Conservation (phyloP, 2,329 filamentous ascomycete species). For the Fusarium subtropicale region DNA sequence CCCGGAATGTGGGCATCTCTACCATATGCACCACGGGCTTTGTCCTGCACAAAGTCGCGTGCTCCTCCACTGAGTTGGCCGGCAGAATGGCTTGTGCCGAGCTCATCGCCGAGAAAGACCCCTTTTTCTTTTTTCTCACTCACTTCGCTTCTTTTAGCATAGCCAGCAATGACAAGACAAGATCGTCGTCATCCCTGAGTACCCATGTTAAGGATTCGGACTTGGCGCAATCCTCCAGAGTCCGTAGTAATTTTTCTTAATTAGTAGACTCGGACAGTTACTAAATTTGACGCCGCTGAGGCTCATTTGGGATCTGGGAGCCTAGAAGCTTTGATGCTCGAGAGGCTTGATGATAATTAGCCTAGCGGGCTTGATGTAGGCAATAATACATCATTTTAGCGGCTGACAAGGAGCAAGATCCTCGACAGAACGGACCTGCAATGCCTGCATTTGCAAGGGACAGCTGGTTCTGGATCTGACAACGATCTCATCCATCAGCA, state of each 20-base stretch:
- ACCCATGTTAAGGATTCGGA: slow-evolving; percentile 16
- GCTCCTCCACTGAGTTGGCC: slow-evolving; percentile 28
- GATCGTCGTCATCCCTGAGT: slow-evolving; percentile 37
- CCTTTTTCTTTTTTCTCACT: slow-evolving; percentile 40
- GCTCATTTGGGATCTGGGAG: slow-evolving; percentile 31
- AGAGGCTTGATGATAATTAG: slow-evolving; percentile 31
- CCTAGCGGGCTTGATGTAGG: slow-evolving; percentile 22
- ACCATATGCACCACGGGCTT: slow-evolving; percentile 34
- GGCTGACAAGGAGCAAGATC: slow-evolving; percentile 29
- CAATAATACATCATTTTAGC: slow-evolving; percentile 20
- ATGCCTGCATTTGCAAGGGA: slow-evolving; percentile 28
- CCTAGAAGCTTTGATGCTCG: slow-evolving; percentile 23
- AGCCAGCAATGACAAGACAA: slow-evolving; percentile 32
- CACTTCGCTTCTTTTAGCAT: slow-evolving; percentile 36
- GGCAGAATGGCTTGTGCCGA: slow-evolving; percentile 35
- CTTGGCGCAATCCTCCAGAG: slow-evolving; percentile 27
- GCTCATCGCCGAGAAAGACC: slow-evolving; percentile 38
- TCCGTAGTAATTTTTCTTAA: slow-evolving; percentile 7
- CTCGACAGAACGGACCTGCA: slow-evolving; percentile 15
- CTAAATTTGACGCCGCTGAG: slow-evolving; percentile 32
- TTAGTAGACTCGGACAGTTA: slow-evolving; percentile 7
- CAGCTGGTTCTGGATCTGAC: slow-evolving; percentile 33
- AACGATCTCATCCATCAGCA: slow-evolving; percentile 33
- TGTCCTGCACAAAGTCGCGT: slow-evolving; percentile 44
- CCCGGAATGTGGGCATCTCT: slow-evolving; percentile 2